These are phyloP conservation scores for Yamadazyma sp. DNA, from an alignment of 1,139 yeast genomes.

Conservation along the genomic window DNA sequence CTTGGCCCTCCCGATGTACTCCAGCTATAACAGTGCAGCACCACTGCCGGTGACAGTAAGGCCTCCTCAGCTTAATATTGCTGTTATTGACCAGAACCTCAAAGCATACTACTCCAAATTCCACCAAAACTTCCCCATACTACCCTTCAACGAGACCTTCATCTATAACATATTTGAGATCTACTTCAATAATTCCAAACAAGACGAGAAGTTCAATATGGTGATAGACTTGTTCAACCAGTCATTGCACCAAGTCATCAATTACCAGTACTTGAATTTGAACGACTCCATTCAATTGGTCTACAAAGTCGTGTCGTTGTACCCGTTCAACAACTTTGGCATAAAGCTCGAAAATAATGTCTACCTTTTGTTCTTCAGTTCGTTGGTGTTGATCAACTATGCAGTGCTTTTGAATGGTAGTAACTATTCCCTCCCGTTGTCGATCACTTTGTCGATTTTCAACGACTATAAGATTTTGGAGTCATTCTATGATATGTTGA, in stretches of 20 bases:
- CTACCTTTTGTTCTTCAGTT: slow-evolving; percentile 41
- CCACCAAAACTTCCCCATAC: slow-evolving; percentile 57
- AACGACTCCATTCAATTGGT: slow-evolving; percentile 37
- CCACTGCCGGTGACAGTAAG: not conserved
- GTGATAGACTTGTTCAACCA: slow-evolving; percentile 53
- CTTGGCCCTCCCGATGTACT: not conserved
- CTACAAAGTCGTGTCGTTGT: slow-evolving; percentile 41
- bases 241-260: slow-evolving; percentile 48
- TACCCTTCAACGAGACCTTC: slow-evolving; percentile 48
- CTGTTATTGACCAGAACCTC: slow-evolving; percentile 4
- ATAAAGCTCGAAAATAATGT: slow-evolving; percentile 28
- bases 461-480: slow-evolving; percentile 58
- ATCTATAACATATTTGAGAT: slow-evolving; percentile 24
- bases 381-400: slow-evolving; percentile 56
- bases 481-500: slow-evolving; percentile 25
- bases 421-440: slow-evolving; percentile 54
- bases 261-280: slow-evolving; percentile 32
- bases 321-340: slow-evolving; percentile 35
- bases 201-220: slow-evolving; percentile 35
- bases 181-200: slow-evolving; percentile 13
- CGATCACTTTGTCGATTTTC: slow-evolving; percentile 54
- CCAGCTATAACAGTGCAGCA: not conserved
- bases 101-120: slow-evolving; percentile 49
- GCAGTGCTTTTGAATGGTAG: slow-evolving; percentile 58
- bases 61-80: slow-evolving; percentile 1